Percentiles rank a stretch among this genome's conserved stretches.
Conservation (phyloP, 495 filamentous ascomycete genomes). For the Penicillium pancosmium region DNA sequence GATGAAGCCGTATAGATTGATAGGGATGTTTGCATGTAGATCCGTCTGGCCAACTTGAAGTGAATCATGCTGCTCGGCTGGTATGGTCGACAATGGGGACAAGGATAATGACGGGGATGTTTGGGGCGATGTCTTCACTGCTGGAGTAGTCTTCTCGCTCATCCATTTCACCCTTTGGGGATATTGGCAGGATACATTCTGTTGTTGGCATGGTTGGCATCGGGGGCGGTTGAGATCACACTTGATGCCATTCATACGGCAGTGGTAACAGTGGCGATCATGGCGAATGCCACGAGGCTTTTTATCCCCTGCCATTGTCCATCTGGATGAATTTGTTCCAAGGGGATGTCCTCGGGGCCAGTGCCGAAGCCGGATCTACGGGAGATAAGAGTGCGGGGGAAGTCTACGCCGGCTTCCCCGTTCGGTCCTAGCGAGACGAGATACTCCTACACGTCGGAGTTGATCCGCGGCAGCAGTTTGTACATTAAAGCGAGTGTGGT, state of each 20-base stretch:
- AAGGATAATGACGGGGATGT: background rate
- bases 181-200: conserved; percentile 29
- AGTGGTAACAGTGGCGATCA: conserved; percentile 37
- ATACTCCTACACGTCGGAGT: background rate
- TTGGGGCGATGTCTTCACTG: conserved; percentile 11
- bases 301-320: conserved; percentile 21
- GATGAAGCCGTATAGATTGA: conserved; percentile 39
- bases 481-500: background rate
- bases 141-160: conserved; percentile 17
- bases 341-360: background rate
- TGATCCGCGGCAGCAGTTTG: background rate
- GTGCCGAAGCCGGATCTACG: conserved; percentile 4
- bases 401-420: conserved; percentile 6
- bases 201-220: conserved; percentile 31
- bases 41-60: background rate
- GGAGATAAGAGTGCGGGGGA: conserved; percentile 26
- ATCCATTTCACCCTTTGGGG: conserved; percentile 40
- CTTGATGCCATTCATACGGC: conserved; percentile 32
- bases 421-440: conserved; percentile 9
- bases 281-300: conserved; percentile 40
- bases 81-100: background rate
- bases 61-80: background rate
- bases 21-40: conserved; percentile 11
- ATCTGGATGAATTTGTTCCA: background rate
- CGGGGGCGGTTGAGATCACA: conserved; percentile 39